Evolutionary conservation across 768 basidiomycete species (phyloP).

Genomic region (Agaricus subrufescens): DNA sequence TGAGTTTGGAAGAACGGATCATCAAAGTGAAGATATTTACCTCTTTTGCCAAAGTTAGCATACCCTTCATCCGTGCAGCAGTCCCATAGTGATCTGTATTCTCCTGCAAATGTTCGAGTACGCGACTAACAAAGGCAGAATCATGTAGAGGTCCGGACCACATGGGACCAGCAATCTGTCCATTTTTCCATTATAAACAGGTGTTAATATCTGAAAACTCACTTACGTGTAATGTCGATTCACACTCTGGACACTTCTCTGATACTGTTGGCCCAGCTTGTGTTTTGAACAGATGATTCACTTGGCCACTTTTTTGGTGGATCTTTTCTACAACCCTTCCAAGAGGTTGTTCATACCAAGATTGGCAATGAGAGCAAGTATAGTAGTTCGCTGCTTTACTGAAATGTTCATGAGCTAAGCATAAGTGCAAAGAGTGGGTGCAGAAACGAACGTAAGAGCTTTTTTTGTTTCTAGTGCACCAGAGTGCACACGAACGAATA

Average conservation of each 20-base stretch:
- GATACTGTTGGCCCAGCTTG: constrained; percentile 62
- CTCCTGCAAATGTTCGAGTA: constrained; percentile 66
- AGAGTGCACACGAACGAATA: constrained; percentile 78
- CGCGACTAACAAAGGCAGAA: constrained; percentile 62
- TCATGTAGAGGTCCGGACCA: constrained; percentile 92
- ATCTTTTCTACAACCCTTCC: constrained; percentile 64
- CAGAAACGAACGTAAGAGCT: constrained; percentile 56
- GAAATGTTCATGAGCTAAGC: constrained; percentile 11
- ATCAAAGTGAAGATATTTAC: constrained; percentile 33
- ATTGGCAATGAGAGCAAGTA: constrained; percentile 80
- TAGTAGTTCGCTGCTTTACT: constrained; percentile 88
- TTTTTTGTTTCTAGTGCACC: constrained; percentile 83
- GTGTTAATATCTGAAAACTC: background rate
- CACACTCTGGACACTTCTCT: constrained; percentile 79
- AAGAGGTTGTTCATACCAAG: constrained; percentile 80
- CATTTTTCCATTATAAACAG: background rate
- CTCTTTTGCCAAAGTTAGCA: constrained; percentile 88
- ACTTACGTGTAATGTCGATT: constrained; percentile 68
- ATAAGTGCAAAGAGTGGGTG: background rate
- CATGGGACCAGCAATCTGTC: constrained; percentile 90
- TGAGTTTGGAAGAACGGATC: background rate
- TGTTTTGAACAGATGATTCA: constrained; percentile 68
- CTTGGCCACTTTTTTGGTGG: constrained; percentile 48
- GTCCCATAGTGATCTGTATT: constrained; percentile 72
- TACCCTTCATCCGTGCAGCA: constrained; percentile 83